Conservation (phyloP, 129 eudicot genomes). For the Heracleum sosnowskyi region DNA sequence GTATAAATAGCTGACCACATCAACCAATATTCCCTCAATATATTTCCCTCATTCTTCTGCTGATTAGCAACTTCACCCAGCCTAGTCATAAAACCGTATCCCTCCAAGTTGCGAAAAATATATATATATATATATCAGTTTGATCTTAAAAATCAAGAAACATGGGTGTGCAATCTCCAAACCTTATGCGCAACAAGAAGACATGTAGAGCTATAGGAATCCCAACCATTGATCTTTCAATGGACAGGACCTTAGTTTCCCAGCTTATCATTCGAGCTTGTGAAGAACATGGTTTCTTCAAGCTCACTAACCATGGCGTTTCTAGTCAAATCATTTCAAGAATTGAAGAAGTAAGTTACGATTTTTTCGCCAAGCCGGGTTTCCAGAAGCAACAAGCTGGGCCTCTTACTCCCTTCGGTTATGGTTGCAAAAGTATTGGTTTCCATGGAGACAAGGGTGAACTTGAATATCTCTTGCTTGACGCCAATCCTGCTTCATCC, state of each 20-base stretch:
- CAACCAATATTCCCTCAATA: not conserved
- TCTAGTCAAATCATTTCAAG: constrained; percentile 33
- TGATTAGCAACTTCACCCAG: not conserved
- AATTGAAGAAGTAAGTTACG: constrained; percentile 43
- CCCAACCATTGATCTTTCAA: constrained; percentile 60
- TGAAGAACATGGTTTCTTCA: constrained; percentile 76
- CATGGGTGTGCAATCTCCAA: constrained; percentile 42
- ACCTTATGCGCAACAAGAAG: constrained; percentile 43
- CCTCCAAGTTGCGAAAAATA: too few relatives aligned
- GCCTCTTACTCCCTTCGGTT: constrained; percentile 72
- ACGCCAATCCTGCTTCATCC: constrained; percentile 36
- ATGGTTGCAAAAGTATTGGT: constrained; percentile 77
- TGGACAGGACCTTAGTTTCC: constrained; percentile 32
- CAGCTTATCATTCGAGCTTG: constrained; percentile 49
- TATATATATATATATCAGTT: too few relatives aligned
- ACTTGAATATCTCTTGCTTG: constrained; percentile 78
- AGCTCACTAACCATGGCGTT: constrained; percentile 69
- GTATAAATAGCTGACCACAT: not conserved
- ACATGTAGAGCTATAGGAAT: constrained; percentile 46
- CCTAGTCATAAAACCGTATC: too few relatives aligned
- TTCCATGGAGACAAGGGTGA: constrained; percentile 81
- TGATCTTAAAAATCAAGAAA: not conserved
- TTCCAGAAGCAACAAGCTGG: constrained; percentile 46
- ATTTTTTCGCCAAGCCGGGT: constrained; percentile 46
- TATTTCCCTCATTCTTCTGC: not conserved